These are phyloP conservation scores for Globisporangium nodosum DNA, from an alignment of 352 stramenopile genomes.

Conservation along the genomic window DNA sequence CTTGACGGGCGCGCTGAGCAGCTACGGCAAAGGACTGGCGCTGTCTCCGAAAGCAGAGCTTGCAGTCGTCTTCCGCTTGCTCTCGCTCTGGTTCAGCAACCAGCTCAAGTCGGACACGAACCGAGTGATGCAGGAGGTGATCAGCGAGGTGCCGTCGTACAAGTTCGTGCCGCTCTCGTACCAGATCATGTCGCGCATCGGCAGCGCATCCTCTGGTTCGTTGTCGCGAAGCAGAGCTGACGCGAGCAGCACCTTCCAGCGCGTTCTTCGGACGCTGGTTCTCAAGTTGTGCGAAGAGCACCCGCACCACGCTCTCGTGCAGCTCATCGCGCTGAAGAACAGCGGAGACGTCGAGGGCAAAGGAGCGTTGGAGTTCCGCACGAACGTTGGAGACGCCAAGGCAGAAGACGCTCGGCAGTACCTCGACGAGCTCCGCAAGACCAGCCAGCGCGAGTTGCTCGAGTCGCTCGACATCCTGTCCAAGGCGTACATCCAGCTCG, in stretches of 20 bases:
- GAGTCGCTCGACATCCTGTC: conserved; percentile 72
- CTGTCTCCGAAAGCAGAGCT: conserved; percentile 69
- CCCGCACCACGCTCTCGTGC: conserved; percentile 95
- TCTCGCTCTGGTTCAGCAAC: conserved; percentile 95
- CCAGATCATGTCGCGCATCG: conserved; percentile 96
- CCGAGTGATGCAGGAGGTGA: conserved; percentile 76
- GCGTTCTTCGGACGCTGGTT: conserved; percentile 84
- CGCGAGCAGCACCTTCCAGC: conserved; percentile 61
- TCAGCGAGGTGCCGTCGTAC: conserved; percentile 89
- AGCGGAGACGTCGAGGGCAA: conserved; percentile 86
- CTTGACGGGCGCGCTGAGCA: conserved; percentile 82
- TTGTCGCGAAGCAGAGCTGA: conserved; percentile 1
- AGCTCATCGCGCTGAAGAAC: conserved; percentile 95
- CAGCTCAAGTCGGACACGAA: conserved; percentile 70
- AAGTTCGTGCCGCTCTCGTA: conserved; percentile 97
- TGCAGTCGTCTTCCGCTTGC: conserved; percentile 89
- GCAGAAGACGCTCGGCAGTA: conserved; percentile 56
- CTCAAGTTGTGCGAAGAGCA: conserved; percentile 92
- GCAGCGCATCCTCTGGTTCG: conserved; percentile 20
- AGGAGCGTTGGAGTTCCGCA: conserved; percentile 66
- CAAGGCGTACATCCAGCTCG: conserved; percentile 74
- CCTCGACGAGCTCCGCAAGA: conserved; percentile 51
- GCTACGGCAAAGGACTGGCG: conserved; percentile 67
- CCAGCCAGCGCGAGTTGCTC: conserved; percentile 47
- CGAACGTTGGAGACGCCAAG: conserved; percentile 79